phyloP scores from a whole-genome alignment of 164 flowering plant genomes.

The Stephania cephalantha region DNA sequence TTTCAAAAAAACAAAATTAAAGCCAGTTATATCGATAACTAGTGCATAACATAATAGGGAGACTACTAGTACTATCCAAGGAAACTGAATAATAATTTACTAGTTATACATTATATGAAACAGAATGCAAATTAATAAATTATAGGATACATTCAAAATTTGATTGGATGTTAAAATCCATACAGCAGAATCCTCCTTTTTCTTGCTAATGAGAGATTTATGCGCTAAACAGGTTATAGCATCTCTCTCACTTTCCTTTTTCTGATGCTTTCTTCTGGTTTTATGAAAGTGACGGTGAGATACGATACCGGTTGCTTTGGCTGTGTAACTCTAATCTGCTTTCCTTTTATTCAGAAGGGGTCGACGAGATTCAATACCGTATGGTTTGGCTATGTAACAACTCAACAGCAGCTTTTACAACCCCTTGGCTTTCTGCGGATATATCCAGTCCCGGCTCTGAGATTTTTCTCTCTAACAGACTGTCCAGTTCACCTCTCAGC shows the following conservation, averaged over 20 bases:
- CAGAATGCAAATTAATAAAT: background rate
- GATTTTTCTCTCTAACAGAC: conserved; percentile 71
- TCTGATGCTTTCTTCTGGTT: no score
- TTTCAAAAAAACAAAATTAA: background rate
- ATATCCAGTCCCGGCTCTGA: conserved; percentile 81
- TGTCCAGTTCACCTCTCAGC: conserved; percentile 77
- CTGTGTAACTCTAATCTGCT: conserved; percentile 48
- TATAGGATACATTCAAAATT: background rate
- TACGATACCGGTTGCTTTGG: conserved; percentile 23
- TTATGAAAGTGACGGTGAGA: background rate
- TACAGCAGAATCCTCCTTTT: background rate
- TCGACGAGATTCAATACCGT: background rate
- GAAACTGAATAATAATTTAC: no score
- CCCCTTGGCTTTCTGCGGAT: conserved; percentile 64
- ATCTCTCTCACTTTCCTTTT: background rate
- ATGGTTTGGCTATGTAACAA: conserved; percentile 57
- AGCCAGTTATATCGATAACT: background rate
- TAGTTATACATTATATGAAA: no score
- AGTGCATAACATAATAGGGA: background rate
- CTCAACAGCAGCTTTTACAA: conserved; percentile 86
- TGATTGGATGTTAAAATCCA: background rate
- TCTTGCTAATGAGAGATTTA: background rate
- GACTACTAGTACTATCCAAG: background rate
- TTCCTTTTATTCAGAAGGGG: background rate
- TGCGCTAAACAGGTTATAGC: background rate